Evolutionary conservation across 2,329 filamentous ascomycete genomes (phyloP).

Genomic region (Cercospora zeae-maydis): DNA sequence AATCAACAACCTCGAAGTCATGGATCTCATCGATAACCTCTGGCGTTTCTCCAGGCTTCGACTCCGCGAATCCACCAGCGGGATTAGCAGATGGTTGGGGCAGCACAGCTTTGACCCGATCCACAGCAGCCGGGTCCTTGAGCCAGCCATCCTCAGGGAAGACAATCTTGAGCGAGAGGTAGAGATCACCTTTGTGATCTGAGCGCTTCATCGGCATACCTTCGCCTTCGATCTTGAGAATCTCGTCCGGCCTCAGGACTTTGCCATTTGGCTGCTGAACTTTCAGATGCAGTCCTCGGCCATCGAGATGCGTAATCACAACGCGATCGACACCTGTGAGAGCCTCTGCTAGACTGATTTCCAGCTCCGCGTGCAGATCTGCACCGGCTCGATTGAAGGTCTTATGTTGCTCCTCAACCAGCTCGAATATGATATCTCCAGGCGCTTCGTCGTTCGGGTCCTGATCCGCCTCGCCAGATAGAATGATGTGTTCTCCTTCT

Average conservation of each 20-base stretch:
- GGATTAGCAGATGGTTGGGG: slow-evolving; percentile 50
- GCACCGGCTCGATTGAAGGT: slow-evolving; percentile 77
- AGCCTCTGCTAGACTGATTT: slow-evolving; percentile 77
- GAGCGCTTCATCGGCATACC: slow-evolving; percentile 92
- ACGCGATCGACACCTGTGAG: slow-evolving; percentile 86
- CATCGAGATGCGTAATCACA: slow-evolving; percentile 88
- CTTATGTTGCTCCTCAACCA: slow-evolving; percentile 78
- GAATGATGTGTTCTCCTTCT: slow-evolving; percentile 80
- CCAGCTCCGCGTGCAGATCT: slow-evolving; percentile 77
- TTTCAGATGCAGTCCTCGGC: slow-evolving; percentile 77
- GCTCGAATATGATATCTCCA: slow-evolving; percentile 86
- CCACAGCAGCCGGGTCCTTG: slow-evolving; percentile 62
- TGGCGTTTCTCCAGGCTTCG: slow-evolving; percentile 51
- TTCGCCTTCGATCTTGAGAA: slow-evolving; percentile 81
- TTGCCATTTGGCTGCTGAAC: slow-evolving; percentile 69
- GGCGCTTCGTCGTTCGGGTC: slow-evolving; percentile 82
- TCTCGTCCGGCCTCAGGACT: slow-evolving; percentile 75
- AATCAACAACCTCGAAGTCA: slow-evolving; percentile 75
- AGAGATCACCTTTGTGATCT: slow-evolving; percentile 81
- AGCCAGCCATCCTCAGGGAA: slow-evolving; percentile 89
- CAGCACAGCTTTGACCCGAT: slow-evolving; percentile 69
- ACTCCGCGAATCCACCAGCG: slow-evolving; percentile 27
- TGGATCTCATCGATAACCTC: slow-evolving; percentile 78
- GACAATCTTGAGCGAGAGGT: slow-evolving; percentile 76
- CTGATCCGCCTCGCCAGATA: slow-evolving; percentile 94